Evolutionary conservation across 2,329 filamentous ascomycete genomes (phyloP).

Genomic region (Chrysosporium keratinophilum): DNA sequence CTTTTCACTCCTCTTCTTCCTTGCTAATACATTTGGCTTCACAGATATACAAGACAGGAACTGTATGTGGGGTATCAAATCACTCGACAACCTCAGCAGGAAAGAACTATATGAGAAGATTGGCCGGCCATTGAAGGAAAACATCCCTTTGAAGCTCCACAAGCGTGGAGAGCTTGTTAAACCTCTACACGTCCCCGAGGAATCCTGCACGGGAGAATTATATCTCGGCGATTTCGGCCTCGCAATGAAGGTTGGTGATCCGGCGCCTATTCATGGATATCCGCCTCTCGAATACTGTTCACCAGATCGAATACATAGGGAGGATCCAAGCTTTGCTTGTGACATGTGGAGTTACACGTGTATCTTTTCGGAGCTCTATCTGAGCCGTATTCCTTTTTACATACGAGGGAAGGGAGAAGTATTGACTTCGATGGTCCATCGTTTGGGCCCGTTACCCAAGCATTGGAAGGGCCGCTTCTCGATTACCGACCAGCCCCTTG

Average conservation of each 20-base stretch:
- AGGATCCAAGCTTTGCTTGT: constrained; percentile 21
- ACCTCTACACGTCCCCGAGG: constrained; percentile 17
- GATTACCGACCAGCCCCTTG: constrained; percentile 12
- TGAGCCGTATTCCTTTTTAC: constrained; percentile 17
- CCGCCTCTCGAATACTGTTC: constrained; percentile 16
- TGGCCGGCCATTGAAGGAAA: constrained; percentile 21
- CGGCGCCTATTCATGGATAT: background rate
- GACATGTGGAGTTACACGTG: constrained; percentile 28
- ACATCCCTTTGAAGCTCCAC: constrained; percentile 21
- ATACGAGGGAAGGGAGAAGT: constrained; percentile 15
- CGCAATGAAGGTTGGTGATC: constrained; percentile 19
- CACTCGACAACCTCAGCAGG: constrained; percentile 19
- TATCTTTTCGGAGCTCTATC: constrained; percentile 22
- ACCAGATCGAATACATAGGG: constrained; percentile 21
- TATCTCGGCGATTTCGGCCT: constrained; percentile 25
- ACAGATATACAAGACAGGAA: constrained; percentile 23
- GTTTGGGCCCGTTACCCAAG: constrained; percentile 22
- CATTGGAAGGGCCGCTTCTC: constrained; percentile 20
- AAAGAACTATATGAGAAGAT: constrained; percentile 22
- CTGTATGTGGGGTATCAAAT: constrained; percentile 23
- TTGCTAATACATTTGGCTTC: background rate
- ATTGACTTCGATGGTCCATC: constrained; percentile 15
- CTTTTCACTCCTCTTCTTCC: background rate
- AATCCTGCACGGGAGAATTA: constrained; percentile 20
- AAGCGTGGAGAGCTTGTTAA: constrained; percentile 22